Percentiles rank a stretch among this genome's conserved stretches.
Evolutionary conservation across 108 stramenopile species (phyloP).

Genomic region (Conticribra guillardii): DNA sequence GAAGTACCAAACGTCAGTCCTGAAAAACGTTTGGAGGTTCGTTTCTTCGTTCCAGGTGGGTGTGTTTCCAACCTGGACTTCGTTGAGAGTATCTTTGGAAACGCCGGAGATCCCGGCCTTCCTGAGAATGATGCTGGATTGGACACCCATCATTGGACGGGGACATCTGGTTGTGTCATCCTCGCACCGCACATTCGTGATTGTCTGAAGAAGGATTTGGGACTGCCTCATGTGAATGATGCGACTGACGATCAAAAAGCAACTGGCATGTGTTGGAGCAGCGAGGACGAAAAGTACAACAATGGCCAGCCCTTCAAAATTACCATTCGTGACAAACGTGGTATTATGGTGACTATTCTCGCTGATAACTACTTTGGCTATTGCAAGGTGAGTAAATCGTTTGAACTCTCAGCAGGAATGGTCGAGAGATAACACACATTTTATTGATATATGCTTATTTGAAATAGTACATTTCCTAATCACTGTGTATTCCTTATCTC

Average conservation of each 20-base stretch:
- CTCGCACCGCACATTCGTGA: conserved; percentile 56
- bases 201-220: conserved; percentile 57
- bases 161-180: conserved; percentile 62
- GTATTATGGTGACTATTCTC: conserved; percentile 68
- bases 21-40: conserved; percentile 61
- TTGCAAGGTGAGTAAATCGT: conserved; percentile 40
- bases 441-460: too few species aligned
- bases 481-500: background rate
- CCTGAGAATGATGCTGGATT: conserved; percentile 64
- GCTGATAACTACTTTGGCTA: conserved; percentile 71
- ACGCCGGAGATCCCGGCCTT: conserved; percentile 58
- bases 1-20: conserved; percentile 56
- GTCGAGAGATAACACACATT: too few species aligned
- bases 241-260: conserved; percentile 62
- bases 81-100: conserved; percentile 60
- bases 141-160: conserved; percentile 61
- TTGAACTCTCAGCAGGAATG: too few species aligned
- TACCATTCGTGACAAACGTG: conserved; percentile 60
- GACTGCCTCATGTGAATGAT: conserved; percentile 53
- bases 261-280: conserved; percentile 60
- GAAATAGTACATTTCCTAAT: too few species aligned
- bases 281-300: conserved; percentile 57
- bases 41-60: conserved; percentile 64
- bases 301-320: conserved; percentile 65
- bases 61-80: conserved; percentile 66